These are phyloP conservation scores for Zostera marina DNA, from an alignment of 116 monocot species.

Conservation along the genomic window DNA sequence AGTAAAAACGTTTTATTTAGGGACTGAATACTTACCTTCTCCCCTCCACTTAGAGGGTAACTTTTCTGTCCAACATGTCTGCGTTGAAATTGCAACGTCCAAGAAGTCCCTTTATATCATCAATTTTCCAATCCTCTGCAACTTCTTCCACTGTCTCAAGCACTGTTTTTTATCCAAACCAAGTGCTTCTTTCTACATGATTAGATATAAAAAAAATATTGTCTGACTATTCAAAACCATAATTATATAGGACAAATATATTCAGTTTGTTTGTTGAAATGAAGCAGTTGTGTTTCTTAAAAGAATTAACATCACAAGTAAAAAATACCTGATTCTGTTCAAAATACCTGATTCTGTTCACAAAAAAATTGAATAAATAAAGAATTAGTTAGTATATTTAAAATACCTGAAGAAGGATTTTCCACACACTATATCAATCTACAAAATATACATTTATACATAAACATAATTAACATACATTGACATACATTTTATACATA, in stretches of 20 bases:
- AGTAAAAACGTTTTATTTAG: not conserved
- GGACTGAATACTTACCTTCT: constrained; percentile 44
- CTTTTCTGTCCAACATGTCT: constrained; percentile 92
- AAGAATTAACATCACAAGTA: not conserved
- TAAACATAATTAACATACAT: too few relatives aligned
- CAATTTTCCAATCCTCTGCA: constrained; percentile 90
- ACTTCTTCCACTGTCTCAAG: constrained; percentile 78
- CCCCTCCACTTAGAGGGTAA: constrained; percentile 77
- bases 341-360: too few relatives aligned
- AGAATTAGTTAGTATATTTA: too few relatives aligned
- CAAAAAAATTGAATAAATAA: too few relatives aligned
- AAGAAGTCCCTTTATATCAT: constrained; percentile 97
- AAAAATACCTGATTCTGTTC: constrained; percentile 90
- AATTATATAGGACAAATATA: not conserved
- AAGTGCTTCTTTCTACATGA: constrained; percentile 81
- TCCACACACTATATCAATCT: too few relatives aligned
- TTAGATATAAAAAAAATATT: constrained; percentile 9
- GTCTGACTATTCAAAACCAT: not conserved
- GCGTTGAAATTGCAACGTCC: constrained; percentile 92
- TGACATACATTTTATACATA: too few relatives aligned
- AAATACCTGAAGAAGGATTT: too few relatives aligned
- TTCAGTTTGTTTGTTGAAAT: not conserved
- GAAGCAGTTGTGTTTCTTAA: not conserved
- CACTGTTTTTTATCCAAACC: constrained; percentile 87
- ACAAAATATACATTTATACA: too few relatives aligned